phyloP scores from a whole-genome alignment of 345 rosid genomes.

The Lepidium sativum region DNA sequence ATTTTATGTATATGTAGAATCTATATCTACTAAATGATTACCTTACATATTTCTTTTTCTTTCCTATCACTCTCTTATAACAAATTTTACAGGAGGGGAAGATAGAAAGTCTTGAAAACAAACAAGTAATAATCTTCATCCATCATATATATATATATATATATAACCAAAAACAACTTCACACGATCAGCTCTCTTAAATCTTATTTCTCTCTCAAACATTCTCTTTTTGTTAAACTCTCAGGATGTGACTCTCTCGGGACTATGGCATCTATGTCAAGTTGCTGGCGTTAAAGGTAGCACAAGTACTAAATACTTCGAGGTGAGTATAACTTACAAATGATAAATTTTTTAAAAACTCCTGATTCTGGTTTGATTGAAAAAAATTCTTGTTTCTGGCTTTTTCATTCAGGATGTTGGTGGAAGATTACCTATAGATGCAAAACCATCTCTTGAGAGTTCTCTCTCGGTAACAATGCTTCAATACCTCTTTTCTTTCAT shows the following conservation, averaged over 20 bases:
- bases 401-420: conserved; percentile 40
- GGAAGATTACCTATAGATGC: conserved; percentile 40
- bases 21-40: neutral
- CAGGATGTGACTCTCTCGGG: conserved; percentile 75
- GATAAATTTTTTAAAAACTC: too few species aligned
- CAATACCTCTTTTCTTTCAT: neutral
- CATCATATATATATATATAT: neutral
- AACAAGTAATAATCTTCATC: conserved; percentile 44
- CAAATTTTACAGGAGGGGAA: conserved; percentile 61
- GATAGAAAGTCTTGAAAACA: conserved; percentile 65
- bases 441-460: conserved; percentile 32
- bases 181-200: neutral
- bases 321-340: conserved; percentile 31
- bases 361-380: neutral
- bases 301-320: conserved; percentile 31
- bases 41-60: neutral
- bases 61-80: conserved; percentile 4
- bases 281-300: conserved; percentile 53
- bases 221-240: neutral
- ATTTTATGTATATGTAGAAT: neutral
- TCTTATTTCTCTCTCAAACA: neutral
- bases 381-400: neutral
- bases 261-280: conserved; percentile 63
- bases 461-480: conserved; percentile 23
- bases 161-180: neutral